Percentiles rank a stretch among this genome's conserved stretches.
phyloP scores from a whole-genome alignment of 345 rosid species.

The Populus simonii region DNA sequence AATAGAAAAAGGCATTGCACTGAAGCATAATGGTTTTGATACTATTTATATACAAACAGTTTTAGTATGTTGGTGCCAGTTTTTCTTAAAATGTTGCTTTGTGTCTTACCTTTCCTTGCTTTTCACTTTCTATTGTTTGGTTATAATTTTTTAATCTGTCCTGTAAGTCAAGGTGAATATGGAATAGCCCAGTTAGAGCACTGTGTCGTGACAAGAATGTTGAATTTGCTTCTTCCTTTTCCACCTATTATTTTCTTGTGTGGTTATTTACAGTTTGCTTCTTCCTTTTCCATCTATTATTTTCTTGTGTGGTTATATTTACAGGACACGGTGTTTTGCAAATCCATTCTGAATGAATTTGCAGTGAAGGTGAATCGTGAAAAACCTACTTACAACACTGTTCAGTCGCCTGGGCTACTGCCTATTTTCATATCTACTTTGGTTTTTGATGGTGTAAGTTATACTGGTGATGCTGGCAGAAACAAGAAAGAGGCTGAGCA shows the following conservation, averaged over 20 bases:
- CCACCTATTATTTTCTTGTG: not conserved
- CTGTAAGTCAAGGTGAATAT: not conserved
- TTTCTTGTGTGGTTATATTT: not conserved
- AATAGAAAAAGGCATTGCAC: not conserved
- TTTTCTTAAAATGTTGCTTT: not conserved
- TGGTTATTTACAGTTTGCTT: conserved; percentile 20
- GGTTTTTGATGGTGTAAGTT: conserved; percentile 29
- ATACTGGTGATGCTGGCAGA: conserved; percentile 23
- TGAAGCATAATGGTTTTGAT: not conserved
- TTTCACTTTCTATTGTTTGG: not conserved
- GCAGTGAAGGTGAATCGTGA: conserved; percentile 30
- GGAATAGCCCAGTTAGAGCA: not conserved
- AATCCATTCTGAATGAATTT: conserved; percentile 46
- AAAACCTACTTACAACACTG: conserved; percentile 23
- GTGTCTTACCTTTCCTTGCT: not conserved
- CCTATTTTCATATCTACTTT: conserved; percentile 31
- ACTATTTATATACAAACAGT: not conserved
- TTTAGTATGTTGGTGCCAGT: not conserved
- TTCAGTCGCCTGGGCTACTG: conserved; percentile 13
- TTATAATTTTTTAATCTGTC: not conserved
- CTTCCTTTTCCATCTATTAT: not conserved
- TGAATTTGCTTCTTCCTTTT: not conserved
- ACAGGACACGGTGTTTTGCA: conserved; percentile 38
- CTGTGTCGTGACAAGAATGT: not conserved
- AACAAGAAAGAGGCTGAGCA: conserved; percentile 54